Evolutionary conservation across 148 eudicot genomes (phyloP), one percentile per base, ranked within the genome.

Genomic region (Nyssa sinensis): DNA sequence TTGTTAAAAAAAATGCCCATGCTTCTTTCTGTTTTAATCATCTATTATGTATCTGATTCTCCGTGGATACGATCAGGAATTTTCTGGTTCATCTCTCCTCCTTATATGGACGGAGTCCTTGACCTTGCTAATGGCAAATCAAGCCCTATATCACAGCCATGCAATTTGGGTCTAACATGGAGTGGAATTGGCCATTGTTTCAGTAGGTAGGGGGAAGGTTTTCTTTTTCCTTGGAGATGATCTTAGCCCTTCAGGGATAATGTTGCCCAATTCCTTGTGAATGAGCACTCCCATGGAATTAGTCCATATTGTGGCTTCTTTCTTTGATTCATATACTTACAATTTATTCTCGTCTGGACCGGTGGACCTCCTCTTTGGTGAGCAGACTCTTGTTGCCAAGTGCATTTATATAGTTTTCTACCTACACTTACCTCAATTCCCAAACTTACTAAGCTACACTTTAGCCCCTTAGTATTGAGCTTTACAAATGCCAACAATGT

Each of bases 351-450:
- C 44, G 62, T 12, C 64, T 41, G 79, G 79, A 23, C 79, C 79
- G 0, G 68, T 69, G 61, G 74, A 76, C 62, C 68, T 76, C 62
- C 17, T 60, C 23, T 24, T 23, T 30, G 68, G 79, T 24, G 57
- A 64, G 37, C 57, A 75, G 47, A 37, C 72, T 61, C 25, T 55
- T 7, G 64, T 0, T 68, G 32, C 64, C 67, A 69, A 69, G 62
- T 61, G 74, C 25, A 57, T 76, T 30, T 14, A 69, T 8, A 51
- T 76, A 24, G 32, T 61, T 61, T 76, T 76, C 25, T 62, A 76
- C 79, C 61, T 76, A 76, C 67, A 76, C 79, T 37, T 76, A 76
- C 74, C 66, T 76, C 62, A 76, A 76, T 49, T 29, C 74, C 41
- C 67, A 68, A 76, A 68, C 72, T 31, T 76, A 76, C 33, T 61